These are phyloP conservation scores for Parathielavia appendiculata DNA, from an alignment of 495 filamentous ascomycete species.

Conservation along the genomic window DNA sequence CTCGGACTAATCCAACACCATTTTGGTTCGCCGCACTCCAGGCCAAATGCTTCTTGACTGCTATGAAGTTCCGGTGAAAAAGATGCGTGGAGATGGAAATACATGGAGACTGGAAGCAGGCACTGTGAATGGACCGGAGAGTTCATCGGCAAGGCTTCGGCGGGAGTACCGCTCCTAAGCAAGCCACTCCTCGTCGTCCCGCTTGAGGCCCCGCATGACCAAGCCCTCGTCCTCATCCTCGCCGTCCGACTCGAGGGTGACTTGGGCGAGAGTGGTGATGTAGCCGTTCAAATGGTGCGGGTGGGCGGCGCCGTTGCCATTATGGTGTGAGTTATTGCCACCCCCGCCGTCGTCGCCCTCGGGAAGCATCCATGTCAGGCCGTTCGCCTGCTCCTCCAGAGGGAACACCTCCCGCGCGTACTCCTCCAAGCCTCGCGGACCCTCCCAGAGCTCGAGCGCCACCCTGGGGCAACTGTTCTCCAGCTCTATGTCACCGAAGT, in stretches of 20 bases:
- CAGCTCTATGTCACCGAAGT: constrained; percentile 49
- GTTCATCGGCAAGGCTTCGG: background rate
- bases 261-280: constrained; percentile 6
- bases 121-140: background rate
- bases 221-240: constrained; percentile 42
- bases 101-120: background rate
- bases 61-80: background rate
- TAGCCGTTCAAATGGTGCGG: constrained; percentile 12
- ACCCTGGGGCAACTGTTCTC: constrained; percentile 61
- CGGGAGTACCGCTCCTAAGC: constrained; percentile 26
- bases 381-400: constrained; percentile 89
- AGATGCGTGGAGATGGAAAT: background rate
- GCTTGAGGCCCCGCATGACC: constrained; percentile 46
- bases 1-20: background rate
- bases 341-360: constrained; percentile 32
- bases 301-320: constrained; percentile 20
- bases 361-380: constrained; percentile 78
- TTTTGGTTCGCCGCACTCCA: constrained; percentile 2
- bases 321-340: constrained; percentile 17
- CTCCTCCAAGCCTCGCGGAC: constrained; percentile 85
- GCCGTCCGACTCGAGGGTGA: constrained; percentile 15
- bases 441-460: constrained; percentile 80
- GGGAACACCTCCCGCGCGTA: constrained; percentile 95
- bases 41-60: background rate
- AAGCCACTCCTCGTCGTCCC: constrained; percentile 48